These are phyloP conservation scores for Coemansia pectinata DNA, from an alignment of 192 early-diverging fungal genomes.

Conservation along the genomic window DNA sequence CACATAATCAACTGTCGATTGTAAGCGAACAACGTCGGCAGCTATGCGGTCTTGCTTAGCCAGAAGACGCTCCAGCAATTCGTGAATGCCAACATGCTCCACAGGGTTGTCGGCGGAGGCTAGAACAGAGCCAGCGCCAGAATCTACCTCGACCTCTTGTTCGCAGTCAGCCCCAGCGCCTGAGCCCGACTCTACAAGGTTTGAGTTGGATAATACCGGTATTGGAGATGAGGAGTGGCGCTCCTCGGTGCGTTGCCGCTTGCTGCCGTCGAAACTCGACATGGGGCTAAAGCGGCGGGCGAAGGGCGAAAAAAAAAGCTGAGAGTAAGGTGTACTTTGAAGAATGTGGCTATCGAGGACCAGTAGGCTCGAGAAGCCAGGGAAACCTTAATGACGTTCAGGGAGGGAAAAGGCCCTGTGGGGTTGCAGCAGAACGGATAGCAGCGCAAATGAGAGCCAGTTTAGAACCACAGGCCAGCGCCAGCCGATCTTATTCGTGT, in stretches of 20 bases:
- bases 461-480: not conserved
- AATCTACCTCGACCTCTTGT: not conserved
- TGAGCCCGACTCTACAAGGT: not conserved
- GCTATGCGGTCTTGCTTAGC: constrained; percentile 41
- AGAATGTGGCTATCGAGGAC: not conserved
- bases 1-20: constrained; percentile 28
- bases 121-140: not conserved
- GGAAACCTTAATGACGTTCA: not conserved
- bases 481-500: not conserved
- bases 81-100: constrained; percentile 6
- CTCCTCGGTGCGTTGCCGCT: constrained; percentile 50
- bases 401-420: not conserved
- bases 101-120: not conserved
- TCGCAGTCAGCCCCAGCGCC: not conserved
- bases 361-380: not conserved
- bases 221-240: constrained; percentile 12
- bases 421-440: not conserved
- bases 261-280: constrained; percentile 44
- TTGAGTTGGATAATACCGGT: not conserved
- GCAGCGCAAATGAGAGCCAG: not conserved
- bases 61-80: constrained; percentile 33
- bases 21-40: constrained; percentile 42
- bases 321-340: not conserved
- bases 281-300: constrained; percentile 16
- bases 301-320: not conserved